phyloP scores from a whole-genome alignment of 805 yeast genomes.

The Huiozyma naganishii region DNA sequence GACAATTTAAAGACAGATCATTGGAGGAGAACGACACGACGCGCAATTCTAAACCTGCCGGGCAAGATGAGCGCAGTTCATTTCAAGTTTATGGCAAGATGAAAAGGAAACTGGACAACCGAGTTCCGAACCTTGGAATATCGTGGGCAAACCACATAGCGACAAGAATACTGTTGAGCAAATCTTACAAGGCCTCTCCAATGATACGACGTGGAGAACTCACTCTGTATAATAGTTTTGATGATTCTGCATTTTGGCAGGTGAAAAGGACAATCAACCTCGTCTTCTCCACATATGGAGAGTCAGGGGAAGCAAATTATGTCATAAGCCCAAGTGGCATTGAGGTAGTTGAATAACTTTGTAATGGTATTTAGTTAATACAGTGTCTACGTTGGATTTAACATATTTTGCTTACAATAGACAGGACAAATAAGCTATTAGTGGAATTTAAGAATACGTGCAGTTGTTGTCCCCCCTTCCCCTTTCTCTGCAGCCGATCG shows the following conservation, averaged over 20 bases:
- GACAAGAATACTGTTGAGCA: slow-evolving; percentile 37
- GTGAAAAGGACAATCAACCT: slow-evolving; percentile 30
- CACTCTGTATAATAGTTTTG: slow-evolving; percentile 24
- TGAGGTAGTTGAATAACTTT: slow-evolving; percentile 7
- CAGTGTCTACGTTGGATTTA: background rate
- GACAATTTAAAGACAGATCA: no score
- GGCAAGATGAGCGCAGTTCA: no score
- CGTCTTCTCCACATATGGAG: slow-evolving; percentile 32
- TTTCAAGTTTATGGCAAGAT: slow-evolving; percentile 4
- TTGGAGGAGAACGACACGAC: background rate
- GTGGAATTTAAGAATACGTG: no score
- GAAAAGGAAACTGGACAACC: slow-evolving; percentile 26
- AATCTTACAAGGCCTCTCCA: slow-evolving; percentile 33
- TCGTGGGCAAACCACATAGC: slow-evolving; percentile 44
- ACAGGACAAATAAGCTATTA: background rate
- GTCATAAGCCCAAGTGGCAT: slow-evolving; percentile 21
- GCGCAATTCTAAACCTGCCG: background rate
- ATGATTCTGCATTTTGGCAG: slow-evolving; percentile 26
- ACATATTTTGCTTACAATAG: background rate
- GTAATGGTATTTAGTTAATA: background rate
- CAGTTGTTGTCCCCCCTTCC: no score
- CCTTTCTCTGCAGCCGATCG: no score
- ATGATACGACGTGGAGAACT: slow-evolving; percentile 21
- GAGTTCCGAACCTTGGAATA: slow-evolving; percentile 45
- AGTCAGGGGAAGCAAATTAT: slow-evolving; percentile 14